phyloP scores from a whole-genome alignment of 139 green algal species.

The Pseudopediastrum boryanum region DNA sequence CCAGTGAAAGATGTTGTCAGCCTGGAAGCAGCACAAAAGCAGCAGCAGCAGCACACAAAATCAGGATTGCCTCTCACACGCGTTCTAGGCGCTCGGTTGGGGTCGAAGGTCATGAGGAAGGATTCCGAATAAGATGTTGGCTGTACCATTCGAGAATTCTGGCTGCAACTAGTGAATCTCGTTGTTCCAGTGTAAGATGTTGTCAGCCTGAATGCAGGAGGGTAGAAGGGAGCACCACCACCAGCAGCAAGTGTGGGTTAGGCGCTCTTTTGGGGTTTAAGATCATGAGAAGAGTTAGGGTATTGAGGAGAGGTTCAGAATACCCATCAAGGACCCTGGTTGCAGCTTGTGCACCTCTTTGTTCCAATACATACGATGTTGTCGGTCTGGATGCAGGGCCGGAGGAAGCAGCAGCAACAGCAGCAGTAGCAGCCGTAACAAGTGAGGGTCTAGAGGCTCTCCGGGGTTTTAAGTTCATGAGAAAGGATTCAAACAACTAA shows the following conservation, averaged over 20 bases:
- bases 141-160: constrained; percentile 18
- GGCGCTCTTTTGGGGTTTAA: no score
- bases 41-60: background rate
- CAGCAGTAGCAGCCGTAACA: no score
- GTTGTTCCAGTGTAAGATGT: constrained; percentile 21
- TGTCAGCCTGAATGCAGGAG: background rate
- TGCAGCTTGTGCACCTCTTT: constrained; percentile 28
- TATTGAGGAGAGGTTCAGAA: no score
- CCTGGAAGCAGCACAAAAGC: background rate
- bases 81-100: no score
- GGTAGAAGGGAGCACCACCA: background rate
- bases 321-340: constrained; percentile 21
- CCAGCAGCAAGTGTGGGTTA: no score
- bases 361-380: constrained; percentile 24
- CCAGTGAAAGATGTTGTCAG: constrained; percentile 12
- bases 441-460: no score
- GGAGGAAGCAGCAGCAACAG: background rate
- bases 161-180: constrained; percentile 26
- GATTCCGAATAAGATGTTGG: no score
- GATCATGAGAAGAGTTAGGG: no score
- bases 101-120: no score
- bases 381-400: background rate
- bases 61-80: no score
- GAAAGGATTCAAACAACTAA: no score
- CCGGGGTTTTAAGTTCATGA: no score